Conservation (phyloP, 345 rosid species). For the Microcos paniculata region DNA sequence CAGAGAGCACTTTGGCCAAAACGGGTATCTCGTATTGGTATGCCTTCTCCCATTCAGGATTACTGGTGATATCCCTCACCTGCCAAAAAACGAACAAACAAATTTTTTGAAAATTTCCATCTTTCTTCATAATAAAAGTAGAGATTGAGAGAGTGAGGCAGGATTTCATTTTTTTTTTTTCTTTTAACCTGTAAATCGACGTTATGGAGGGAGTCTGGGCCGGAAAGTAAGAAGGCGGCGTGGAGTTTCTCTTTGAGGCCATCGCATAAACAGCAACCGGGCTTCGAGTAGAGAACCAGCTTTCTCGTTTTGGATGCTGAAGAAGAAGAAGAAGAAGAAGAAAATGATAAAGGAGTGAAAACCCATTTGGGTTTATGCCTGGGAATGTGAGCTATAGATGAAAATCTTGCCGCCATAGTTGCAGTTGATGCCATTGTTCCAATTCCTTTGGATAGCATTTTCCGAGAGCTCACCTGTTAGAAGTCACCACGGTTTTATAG, state of each 20-base stretch:
- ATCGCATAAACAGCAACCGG: conserved; percentile 93
- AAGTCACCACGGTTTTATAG: not conserved
- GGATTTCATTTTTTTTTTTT: not conserved
- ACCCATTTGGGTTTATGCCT: conserved; percentile 33
- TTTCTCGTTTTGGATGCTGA: conserved; percentile 34
- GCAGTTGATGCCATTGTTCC: conserved; percentile 31
- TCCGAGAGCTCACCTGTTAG: too few relatives aligned
- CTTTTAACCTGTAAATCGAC: conserved; percentile 60
- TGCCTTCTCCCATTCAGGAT: conserved; percentile 78
- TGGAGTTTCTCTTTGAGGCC: conserved; percentile 92
- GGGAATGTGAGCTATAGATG: conserved; percentile 27
- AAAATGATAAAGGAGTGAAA: conserved; percentile 32
- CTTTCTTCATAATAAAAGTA: not conserved
- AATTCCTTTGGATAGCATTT: conserved; percentile 5
- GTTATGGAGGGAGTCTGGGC: conserved; percentile 66
- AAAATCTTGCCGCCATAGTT: conserved; percentile 32
- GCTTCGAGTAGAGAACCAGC: conserved; percentile 77
- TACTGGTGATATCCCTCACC: conserved; percentile 76
- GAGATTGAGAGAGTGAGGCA: not conserved
- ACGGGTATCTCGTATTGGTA: conserved; percentile 85
- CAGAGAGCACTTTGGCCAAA: conserved; percentile 57
- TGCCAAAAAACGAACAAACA: conserved; percentile 18
- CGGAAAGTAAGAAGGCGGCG: conserved; percentile 68
- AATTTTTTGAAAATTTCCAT: not conserved
- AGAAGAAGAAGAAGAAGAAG: conserved; percentile 33